Evolutionary conservation across 1,284 basidiomycete genomes (phyloP).

Genomic region (Marasmius sp.): DNA sequence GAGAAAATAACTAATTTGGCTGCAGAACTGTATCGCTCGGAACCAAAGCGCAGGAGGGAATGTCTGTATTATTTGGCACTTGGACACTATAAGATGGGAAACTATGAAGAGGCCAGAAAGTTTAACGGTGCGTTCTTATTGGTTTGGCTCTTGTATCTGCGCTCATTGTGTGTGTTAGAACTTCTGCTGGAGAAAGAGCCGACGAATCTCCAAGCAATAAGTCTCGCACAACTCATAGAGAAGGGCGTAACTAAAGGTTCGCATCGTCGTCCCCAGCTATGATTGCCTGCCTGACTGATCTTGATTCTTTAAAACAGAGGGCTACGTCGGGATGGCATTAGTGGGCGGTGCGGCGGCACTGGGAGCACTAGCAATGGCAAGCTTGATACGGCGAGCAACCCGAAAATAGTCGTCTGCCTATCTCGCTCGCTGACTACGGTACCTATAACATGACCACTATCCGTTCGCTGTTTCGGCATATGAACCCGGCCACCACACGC

Average conservation of each 20-base stretch:
- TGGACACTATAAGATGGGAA: slow-evolving; percentile 96
- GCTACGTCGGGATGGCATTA: slow-evolving; percentile 93
- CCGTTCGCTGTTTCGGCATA: slow-evolving; percentile 4
- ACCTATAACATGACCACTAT: slow-evolving; percentile 6
- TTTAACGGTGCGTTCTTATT: slow-evolving; percentile 80
- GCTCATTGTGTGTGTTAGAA: slow-evolving; percentile 44
- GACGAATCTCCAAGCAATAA: slow-evolving; percentile 90
- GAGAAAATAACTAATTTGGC: slow-evolving; percentile 11
- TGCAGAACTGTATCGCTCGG: slow-evolving; percentile 91
- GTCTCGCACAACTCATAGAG: slow-evolving; percentile 84
- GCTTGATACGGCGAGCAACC: slow-evolving; percentile 82
- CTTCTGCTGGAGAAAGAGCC: slow-evolving; percentile 93
- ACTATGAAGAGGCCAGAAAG: slow-evolving; percentile 89
- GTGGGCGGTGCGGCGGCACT: slow-evolving; percentile 89
- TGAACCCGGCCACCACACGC: neutral
- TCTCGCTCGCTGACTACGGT: slow-evolving; percentile 17
- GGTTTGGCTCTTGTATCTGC: neutral
- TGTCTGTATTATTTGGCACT: slow-evolving; percentile 97
- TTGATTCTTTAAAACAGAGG: slow-evolving; percentile 65
- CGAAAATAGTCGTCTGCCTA: slow-evolving; percentile 53
- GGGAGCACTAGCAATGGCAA: slow-evolving; percentile 80
- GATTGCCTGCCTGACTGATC: slow-evolving; percentile 6
- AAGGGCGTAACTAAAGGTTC: slow-evolving; percentile 83
- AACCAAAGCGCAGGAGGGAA: slow-evolving; percentile 87
- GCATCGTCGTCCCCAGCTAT: slow-evolving; percentile 20